Evolutionary conservation across 1,284 basidiomycete species (phyloP).

Genomic region (Marasmius oreades): DNA sequence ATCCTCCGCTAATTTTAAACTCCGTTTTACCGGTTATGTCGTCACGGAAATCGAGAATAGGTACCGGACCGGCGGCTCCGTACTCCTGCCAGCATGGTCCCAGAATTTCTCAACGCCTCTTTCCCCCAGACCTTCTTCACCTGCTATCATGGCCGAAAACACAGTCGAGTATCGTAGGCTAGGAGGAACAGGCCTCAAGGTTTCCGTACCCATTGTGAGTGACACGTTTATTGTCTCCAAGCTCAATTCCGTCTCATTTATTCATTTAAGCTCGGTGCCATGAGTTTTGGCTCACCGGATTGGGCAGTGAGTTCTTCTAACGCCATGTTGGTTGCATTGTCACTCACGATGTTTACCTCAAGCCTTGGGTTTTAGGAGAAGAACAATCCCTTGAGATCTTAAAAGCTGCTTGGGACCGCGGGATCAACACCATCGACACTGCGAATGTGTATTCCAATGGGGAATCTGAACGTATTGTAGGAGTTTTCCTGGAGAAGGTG

Average conservation of each 20-base stretch:
- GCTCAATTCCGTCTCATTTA: neutral
- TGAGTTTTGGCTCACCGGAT: conserved; percentile 14
- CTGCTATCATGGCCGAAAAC: no score
- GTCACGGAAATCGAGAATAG: no score
- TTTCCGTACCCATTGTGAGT: conserved; percentile 40
- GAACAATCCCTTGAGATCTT: conserved; percentile 17
- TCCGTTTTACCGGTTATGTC: no score
- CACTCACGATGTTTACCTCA: neutral
- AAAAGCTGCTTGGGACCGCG: conserved; percentile 21
- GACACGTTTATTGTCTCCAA: neutral
- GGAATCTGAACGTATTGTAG: conserved; percentile 16
- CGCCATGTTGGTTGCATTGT: no score
- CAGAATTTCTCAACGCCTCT: no score
- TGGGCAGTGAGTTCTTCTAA: conserved; percentile 13
- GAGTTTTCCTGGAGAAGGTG: conserved; percentile 17
- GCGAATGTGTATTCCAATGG: conserved; percentile 21
- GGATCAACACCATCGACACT: conserved; percentile 21
- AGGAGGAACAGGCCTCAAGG: conserved; percentile 38
- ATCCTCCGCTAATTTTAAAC: no score
- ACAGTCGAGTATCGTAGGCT: conserved; percentile 20
- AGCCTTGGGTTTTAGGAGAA: conserved; percentile 16
- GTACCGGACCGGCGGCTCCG: no score
- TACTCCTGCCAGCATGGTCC: no score
- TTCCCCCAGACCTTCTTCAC: no score
- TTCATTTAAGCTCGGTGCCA: conserved; percentile 14